Conservation (phyloP, 768 basidiomycete genomes). For the Fomitopsis pulvina region DNA sequence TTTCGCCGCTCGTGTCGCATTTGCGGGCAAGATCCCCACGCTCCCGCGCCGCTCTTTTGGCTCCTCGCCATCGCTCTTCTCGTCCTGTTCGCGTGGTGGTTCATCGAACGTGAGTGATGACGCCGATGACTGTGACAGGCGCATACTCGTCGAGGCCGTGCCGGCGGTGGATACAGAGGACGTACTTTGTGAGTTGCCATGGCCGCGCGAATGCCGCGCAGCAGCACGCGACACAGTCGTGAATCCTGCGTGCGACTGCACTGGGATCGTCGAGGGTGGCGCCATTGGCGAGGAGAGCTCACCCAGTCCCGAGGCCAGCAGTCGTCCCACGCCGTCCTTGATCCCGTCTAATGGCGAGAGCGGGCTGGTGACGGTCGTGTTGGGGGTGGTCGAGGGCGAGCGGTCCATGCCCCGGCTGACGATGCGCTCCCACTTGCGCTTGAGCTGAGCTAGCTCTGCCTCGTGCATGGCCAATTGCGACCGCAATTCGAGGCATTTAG, state of each 20-base stretch:
- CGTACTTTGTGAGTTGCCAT: constrained; percentile 20
- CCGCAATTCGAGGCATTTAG: constrained; percentile 75
- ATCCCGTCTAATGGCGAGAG: constrained; percentile 43
- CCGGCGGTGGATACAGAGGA: constrained; percentile 27
- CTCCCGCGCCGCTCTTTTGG: constrained; percentile 29
- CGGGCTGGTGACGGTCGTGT: background rate
- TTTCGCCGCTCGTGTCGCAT: constrained; percentile 15
- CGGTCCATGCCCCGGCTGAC: constrained; percentile 55
- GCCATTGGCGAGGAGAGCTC: constrained; percentile 24
- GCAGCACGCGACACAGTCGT: constrained; percentile 9
- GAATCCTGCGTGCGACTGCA: constrained; percentile 9
- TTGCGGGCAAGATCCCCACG: constrained; percentile 15
- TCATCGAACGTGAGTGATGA: constrained; percentile 38
- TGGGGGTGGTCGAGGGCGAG: constrained; percentile 16
- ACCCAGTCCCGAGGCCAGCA: constrained; percentile 41
- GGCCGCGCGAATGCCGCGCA: constrained; percentile 7
- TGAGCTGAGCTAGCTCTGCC: constrained; percentile 64
- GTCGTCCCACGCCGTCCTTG: constrained; percentile 57
- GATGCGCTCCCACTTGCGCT: constrained; percentile 81
- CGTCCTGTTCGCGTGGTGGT: constrained; percentile 9
- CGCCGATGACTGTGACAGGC: constrained; percentile 39
- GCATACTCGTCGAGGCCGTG: constrained; percentile 25
- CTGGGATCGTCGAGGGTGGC: constrained; percentile 12
- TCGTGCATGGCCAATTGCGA: constrained; percentile 69
- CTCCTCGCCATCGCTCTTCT: constrained; percentile 16